Percentiles rank a stretch among this genome's conserved stretches.
Evolutionary conservation across 2,329 filamentous ascomycete genomes (phyloP).

Genomic region (Cercospora sp.): DNA sequence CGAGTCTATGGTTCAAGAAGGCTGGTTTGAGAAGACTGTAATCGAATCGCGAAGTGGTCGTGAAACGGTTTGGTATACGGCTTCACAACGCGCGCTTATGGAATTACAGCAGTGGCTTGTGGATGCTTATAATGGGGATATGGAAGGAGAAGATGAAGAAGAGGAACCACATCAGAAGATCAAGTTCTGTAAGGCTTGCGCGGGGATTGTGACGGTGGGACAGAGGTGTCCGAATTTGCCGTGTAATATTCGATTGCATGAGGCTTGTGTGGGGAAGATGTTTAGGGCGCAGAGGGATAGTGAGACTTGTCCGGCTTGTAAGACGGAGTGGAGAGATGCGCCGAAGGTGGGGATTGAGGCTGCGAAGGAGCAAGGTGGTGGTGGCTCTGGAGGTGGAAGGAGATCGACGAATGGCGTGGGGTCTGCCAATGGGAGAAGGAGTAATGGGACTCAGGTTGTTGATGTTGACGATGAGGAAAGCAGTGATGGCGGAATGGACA

Average conservation of each 20-base stretch:
- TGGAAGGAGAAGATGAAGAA: constrained; percentile 51
- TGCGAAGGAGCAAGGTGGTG: constrained; percentile 21
- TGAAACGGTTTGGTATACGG: constrained; percentile 66
- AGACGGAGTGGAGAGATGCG: constrained; percentile 53
- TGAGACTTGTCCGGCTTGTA: constrained; percentile 63
- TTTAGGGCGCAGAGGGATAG: constrained; percentile 63
- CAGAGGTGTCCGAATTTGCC: constrained; percentile 69
- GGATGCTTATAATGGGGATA: constrained; percentile 83
- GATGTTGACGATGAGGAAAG: constrained; percentile 23
- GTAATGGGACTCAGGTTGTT: constrained; percentile 18
- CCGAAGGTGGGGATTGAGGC: constrained; percentile 57
- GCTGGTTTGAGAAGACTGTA: constrained; percentile 77
- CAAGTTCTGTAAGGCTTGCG: constrained; percentile 85
- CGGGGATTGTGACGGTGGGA: constrained; percentile 82
- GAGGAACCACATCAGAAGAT: constrained; percentile 63
- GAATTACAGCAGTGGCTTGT: constrained; percentile 82
- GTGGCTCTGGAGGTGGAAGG: constrained; percentile 10
- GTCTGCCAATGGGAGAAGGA: constrained; percentile 19
- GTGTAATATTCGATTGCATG: constrained; percentile 72
- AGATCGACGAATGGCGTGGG: constrained; percentile 22
- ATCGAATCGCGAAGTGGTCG: constrained; percentile 1
- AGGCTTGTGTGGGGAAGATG: constrained; percentile 71
- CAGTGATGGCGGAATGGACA: constrained; percentile 24
- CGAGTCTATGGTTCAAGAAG: constrained; percentile 68
- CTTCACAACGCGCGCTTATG: constrained; percentile 76